These are phyloP conservation scores for Effrenium voratum DNA, from an alignment of 73 alveolate species.

Conservation along the genomic window DNA sequence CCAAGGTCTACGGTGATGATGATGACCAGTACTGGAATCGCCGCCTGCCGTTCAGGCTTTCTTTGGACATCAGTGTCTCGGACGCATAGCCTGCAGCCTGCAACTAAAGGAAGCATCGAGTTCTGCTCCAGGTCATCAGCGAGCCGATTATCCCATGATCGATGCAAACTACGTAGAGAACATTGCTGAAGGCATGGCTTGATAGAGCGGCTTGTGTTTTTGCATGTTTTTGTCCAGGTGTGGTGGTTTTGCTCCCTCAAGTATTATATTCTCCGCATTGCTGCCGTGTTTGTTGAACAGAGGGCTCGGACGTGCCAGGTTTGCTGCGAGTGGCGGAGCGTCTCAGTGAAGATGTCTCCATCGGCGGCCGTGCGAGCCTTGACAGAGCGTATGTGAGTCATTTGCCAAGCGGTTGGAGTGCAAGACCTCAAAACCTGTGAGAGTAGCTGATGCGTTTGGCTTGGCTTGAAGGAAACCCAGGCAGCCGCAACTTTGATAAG, in stretches of 20 bases:
- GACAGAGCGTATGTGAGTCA: not conserved
- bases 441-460: not conserved
- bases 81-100: too few species aligned
- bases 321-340: conserved; percentile 61
- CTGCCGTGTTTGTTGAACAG: too few species aligned
- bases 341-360: conserved; percentile 43
- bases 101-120: not conserved
- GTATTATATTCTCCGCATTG: too few species aligned
- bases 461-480: too few species aligned
- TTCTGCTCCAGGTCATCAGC: not conserved
- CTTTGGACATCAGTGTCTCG: conserved; percentile 67
- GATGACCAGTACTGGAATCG: conserved; percentile 93
- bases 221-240: too few species aligned
- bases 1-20: conserved; percentile 66
- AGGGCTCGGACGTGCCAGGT: not conserved
- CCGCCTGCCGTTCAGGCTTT: conserved; percentile 68
- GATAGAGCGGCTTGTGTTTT: not conserved
- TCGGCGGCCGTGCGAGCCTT: conserved; percentile 49
- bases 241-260: too few species aligned
- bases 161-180: conserved; percentile 85
- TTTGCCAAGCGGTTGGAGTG: not conserved
- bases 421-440: not conserved
- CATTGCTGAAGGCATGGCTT: conserved; percentile 48
- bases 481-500: too few species aligned
- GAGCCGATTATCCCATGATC: conserved; percentile 44